A percentile compares a stretch with the other conserved stretches of the same genome.
Conservation (phyloP, 2,329 filamentous ascomycete species). For the Fusarium metavorans region DNA sequence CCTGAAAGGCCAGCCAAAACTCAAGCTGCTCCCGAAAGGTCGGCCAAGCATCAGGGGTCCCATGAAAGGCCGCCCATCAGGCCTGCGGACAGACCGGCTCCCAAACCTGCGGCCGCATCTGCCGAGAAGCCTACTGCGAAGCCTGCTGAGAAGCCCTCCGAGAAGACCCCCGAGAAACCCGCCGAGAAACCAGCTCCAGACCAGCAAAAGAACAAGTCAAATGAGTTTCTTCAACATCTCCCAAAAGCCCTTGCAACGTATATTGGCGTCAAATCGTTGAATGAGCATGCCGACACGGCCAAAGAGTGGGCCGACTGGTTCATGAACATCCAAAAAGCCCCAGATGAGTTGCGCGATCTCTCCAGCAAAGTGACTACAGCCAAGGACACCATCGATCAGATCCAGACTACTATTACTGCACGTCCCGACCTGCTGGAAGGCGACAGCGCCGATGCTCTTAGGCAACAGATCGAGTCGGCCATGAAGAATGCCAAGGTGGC, state of each 20-base stretch:
- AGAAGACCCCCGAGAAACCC: not conserved
- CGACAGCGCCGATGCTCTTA: slow-evolving; percentile 43
- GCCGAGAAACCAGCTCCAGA: not conserved
- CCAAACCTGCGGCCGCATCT: not conserved
- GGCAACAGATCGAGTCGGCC: slow-evolving; percentile 46
- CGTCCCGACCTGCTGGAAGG: slow-evolving; percentile 49
- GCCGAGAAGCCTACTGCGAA: not conserved
- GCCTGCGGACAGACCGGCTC: not conserved
- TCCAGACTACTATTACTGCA: slow-evolving; percentile 44
- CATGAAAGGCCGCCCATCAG: not conserved
- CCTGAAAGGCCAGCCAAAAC: not conserved
- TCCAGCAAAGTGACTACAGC: slow-evolving; percentile 45
- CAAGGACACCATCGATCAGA: slow-evolving; percentile 48
- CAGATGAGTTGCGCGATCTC: slow-evolving; percentile 46
- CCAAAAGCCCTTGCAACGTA: slow-evolving; percentile 44
- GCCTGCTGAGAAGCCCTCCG: not conserved
- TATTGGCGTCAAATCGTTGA: slow-evolving; percentile 41
- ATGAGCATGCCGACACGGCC: slow-evolving; percentile 47
- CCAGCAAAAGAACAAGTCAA: slow-evolving; percentile 4
- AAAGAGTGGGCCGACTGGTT: slow-evolving; percentile 52
- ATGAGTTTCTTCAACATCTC: slow-evolving; percentile 38
- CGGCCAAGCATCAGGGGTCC: not conserved
- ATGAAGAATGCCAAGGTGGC: slow-evolving; percentile 43
- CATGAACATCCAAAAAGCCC: slow-evolving; percentile 47
- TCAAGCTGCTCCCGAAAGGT: not conserved